Evolutionary conservation across 768 basidiomycete genomes (phyloP).

Genomic region (Collybiopsis luxurians): DNA sequence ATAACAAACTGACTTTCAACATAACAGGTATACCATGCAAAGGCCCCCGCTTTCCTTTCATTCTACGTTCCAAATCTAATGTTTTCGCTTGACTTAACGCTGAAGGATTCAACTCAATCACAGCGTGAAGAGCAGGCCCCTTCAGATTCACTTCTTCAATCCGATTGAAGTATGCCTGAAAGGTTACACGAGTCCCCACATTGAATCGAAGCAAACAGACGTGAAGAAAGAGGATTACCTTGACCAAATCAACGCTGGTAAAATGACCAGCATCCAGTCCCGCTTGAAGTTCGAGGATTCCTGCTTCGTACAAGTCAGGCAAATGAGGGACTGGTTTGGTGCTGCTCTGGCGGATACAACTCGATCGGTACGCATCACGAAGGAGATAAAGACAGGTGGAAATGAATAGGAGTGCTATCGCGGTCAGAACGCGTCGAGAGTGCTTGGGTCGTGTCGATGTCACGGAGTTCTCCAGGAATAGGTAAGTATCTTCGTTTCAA

Average conservation of each 20-base stretch:
- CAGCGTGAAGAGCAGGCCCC: constrained; percentile 32
- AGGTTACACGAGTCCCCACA: background rate
- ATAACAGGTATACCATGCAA: constrained; percentile 34
- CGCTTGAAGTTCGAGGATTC: constrained; percentile 32
- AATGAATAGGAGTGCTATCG: too few species aligned
- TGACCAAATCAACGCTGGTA: constrained; percentile 39
- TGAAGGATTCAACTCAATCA: constrained; percentile 36
- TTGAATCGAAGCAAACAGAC: too few species aligned
- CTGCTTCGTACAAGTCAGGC: constrained; percentile 42
- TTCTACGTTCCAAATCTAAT: constrained; percentile 24
- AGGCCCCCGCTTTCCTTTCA: constrained; percentile 24
- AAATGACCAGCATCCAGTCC: constrained; percentile 34
- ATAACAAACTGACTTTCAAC: constrained; percentile 30
- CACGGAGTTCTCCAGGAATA: too few species aligned
- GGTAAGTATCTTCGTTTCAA: too few species aligned
- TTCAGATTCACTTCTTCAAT: constrained; percentile 42
- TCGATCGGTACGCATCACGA: too few species aligned
- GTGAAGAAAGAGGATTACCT: constrained; percentile 19
- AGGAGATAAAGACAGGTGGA: too few species aligned
- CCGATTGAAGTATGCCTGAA: constrained; percentile 40
- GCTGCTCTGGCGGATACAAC: too few species aligned
- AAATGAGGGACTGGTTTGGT: too few species aligned
- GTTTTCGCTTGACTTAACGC: constrained; percentile 21
- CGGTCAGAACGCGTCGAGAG: too few species aligned
- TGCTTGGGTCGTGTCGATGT: too few species aligned